Evolutionary conservation across 2,329 filamentous ascomycete species (phyloP).

Genomic region (Hypoxylon sp.): DNA sequence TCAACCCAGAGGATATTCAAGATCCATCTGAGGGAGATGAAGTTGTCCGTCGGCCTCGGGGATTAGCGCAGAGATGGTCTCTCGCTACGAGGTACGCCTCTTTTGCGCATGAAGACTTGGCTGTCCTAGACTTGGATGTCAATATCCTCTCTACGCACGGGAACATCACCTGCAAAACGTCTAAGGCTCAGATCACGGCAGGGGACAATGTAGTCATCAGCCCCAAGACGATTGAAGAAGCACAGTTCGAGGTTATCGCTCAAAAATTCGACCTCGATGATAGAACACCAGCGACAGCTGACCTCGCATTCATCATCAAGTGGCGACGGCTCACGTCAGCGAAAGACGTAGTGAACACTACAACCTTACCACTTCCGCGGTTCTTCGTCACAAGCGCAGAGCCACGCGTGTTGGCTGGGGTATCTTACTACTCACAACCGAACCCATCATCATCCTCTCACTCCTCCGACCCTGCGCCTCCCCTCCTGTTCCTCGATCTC

Average conservation of each 20-base stretch:
- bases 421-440: slow-evolving; percentile 54
- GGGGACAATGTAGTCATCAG: slow-evolving; percentile 59
- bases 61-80: slow-evolving; percentile 83
- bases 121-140: slow-evolving; percentile 69
- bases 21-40: slow-evolving; percentile 48
- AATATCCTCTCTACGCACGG: slow-evolving; percentile 68
- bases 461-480: slow-evolving; percentile 45
- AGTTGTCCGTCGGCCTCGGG: slow-evolving; percentile 52
- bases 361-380: slow-evolving; percentile 78
- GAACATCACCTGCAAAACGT: slow-evolving; percentile 65
- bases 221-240: slow-evolving; percentile 75
- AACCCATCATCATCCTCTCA: slow-evolving; percentile 39
- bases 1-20: slow-evolving; percentile 65
- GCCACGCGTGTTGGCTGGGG: slow-evolving; percentile 78
- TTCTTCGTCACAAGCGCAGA: slow-evolving; percentile 84
- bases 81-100: slow-evolving; percentile 78
- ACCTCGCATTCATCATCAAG: slow-evolving; percentile 76
- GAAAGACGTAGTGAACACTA: slow-evolving; percentile 60
- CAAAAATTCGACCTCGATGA: slow-evolving; percentile 86
- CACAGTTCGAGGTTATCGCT: slow-evolving; percentile 75
- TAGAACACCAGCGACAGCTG: slow-evolving; percentile 75
- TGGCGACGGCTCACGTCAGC: slow-evolving; percentile 69
- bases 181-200: slow-evolving; percentile 51
- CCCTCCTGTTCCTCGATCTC: slow-evolving; percentile 58
- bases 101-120: slow-evolving; percentile 76